Percentiles rank a stretch among this genome's conserved stretches.
These are phyloP conservation scores for Zymoseptoria tritici DNA, from an alignment of 2,329 filamentous ascomycete genomes.

Conservation along the genomic window DNA sequence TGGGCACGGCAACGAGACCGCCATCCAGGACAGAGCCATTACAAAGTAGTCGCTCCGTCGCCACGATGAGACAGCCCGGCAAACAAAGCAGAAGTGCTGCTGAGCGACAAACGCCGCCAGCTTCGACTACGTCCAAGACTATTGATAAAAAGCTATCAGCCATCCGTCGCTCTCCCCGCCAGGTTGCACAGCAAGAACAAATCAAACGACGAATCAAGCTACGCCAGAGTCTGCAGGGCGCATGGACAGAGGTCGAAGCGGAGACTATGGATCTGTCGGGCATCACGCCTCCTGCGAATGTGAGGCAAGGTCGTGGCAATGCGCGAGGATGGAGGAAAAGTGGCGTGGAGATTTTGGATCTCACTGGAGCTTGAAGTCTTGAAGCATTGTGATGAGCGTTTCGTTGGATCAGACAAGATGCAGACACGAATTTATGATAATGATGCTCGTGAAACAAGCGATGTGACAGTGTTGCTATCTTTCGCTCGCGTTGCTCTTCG, in stretches of 20 bases:
- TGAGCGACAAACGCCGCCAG: not conserved
- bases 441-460: not conserved
- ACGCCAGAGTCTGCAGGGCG: slow-evolving; percentile 26
- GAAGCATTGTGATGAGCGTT: not conserved
- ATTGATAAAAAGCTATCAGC: not conserved
- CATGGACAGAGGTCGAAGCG: slow-evolving; percentile 27
- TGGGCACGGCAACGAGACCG: not conserved
- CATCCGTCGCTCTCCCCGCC: slow-evolving; percentile 8
- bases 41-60: not conserved
- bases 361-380: slow-evolving; percentile 23
- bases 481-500: not conserved
- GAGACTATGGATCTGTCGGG: slow-evolving; percentile 25
- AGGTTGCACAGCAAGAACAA: slow-evolving; percentile 6
- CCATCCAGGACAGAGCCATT: not conserved
- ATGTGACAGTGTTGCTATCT: not conserved
- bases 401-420: no score
- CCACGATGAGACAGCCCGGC: not conserved
- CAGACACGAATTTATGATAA: no score
- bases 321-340: slow-evolving; percentile 25
- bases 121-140: not conserved
- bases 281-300: slow-evolving; percentile 19
- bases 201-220: slow-evolving; percentile 23
- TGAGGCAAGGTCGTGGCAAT: slow-evolving; percentile 10
- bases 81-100: not conserved
- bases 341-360: slow-evolving; percentile 31